Conservation (phyloP, 768 basidiomycete genomes). For the Mycena metata region DNA sequence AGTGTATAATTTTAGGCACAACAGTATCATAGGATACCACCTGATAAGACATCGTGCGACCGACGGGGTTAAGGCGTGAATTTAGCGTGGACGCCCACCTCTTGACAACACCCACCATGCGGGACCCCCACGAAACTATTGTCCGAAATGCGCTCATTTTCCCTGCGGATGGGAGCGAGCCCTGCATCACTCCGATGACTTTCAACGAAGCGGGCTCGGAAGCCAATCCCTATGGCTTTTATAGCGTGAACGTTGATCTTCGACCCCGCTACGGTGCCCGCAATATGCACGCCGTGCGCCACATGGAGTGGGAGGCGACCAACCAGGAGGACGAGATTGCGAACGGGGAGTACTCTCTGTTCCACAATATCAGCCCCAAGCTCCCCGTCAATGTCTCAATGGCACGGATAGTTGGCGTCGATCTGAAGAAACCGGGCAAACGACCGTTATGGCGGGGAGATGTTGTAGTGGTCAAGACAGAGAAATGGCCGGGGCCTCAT, state of each 20-base stretch:
- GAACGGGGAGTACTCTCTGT: constrained; percentile 13
- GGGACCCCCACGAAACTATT: constrained; percentile 23
- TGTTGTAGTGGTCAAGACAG: constrained; percentile 21
- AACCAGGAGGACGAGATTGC: not conserved
- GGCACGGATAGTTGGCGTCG: constrained; percentile 10
- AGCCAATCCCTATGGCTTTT: constrained; percentile 15
- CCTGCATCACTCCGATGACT: constrained; percentile 14
- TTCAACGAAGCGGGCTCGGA: constrained; percentile 18
- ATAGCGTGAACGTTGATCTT: constrained; percentile 20
- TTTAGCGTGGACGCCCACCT: too few species aligned
- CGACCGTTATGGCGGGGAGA: constrained; percentile 25
- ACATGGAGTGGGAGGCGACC: not conserved
- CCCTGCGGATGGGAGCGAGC: constrained; percentile 20
- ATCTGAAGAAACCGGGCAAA: constrained; percentile 16
- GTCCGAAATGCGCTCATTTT: constrained; percentile 16
- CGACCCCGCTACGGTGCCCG: constrained; percentile 6
- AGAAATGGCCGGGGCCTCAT: constrained; percentile 12
- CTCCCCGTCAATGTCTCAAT: constrained; percentile 20
- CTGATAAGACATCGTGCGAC: too few species aligned
- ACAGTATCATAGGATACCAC: too few species aligned
- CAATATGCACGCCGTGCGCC: constrained; percentile 13
- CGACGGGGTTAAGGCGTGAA: too few species aligned
- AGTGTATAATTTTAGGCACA: too few species aligned
- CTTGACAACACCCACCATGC: not conserved
- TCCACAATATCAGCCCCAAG: constrained; percentile 21